Conservation (phyloP, 371 early-diverging fungal genomes). For the Dinochytrium kinnereticum region DNA sequence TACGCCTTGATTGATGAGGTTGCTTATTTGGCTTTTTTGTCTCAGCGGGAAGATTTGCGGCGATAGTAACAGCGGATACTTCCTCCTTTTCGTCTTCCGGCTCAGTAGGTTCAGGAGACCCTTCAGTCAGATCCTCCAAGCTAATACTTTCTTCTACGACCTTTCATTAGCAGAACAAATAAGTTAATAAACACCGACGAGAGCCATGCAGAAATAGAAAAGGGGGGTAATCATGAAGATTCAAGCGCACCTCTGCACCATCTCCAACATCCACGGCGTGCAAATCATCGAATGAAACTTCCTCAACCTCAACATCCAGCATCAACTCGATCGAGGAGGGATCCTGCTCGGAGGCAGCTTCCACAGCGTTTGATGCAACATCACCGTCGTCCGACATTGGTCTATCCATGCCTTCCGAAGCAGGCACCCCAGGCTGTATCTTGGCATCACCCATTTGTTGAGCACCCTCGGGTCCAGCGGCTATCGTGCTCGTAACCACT, state of each 20-base stretch:
- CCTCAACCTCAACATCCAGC: neutral
- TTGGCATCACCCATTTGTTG: neutral
- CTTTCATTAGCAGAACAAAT: neutral
- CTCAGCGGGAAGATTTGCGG: neutral
- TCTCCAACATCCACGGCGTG: too few species aligned
- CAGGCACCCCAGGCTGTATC: neutral
- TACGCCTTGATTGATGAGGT: neutral
- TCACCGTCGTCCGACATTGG: neutral
- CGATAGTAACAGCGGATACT: neutral
- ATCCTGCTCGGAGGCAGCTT: neutral
- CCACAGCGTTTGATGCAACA: neutral
- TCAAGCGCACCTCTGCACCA: neutral
- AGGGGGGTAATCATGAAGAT: too few species aligned
- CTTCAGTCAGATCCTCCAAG: conserved; percentile 11
- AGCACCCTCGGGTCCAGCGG: too few species aligned
- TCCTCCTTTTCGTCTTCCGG: neutral
- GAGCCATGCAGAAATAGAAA: too few species aligned
- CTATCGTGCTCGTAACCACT: too few species aligned
- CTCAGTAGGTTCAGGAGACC: neutral
- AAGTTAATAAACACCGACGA: too few species aligned
- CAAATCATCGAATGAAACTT: too few species aligned
- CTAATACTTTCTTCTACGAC: conserved; percentile 8
- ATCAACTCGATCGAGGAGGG: neutral
- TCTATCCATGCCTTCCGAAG: neutral
- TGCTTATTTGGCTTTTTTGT: neutral